Evolutionary conservation across 2,329 filamentous ascomycete genomes (phyloP), one percentile per base, ranked within the genome.

Genomic region (Ophiosphaerella korrae): DNA sequence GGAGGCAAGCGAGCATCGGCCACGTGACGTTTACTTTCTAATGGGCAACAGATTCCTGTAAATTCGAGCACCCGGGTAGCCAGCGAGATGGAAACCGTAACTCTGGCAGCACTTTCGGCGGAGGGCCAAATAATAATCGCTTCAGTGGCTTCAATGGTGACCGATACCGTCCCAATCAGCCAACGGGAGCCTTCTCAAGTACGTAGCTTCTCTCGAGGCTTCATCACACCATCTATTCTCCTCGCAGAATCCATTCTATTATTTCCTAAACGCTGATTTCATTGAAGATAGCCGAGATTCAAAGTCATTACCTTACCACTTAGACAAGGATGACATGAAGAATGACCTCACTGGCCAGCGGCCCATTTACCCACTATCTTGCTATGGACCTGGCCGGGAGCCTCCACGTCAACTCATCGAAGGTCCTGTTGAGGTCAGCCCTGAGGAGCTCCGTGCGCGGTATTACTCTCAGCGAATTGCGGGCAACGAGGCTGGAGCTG

Each of bases 371-470:
- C 87, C 94, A 4, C 82, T 97, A 21, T 96, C 92, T 1, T 83
- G 88, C 18, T 97, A 96, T 72, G 90, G 87, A 0, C 92, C 92
- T 0, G 88, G 88, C 3, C 82, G 79, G 63, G 84, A 92, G 62
- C 85, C 88, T 1, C 92, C 92, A 0, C 84, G 85, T 14, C 91
- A 96, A 73, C 80, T 97, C 1, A 92, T 96, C 64, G 91, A 91
- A 45, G 92, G 91, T 1, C 80, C 84, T 5, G 83, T 92, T 14
- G 93, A 97, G 72, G 88, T 92, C 71, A 96, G 91, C 66, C 88
- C 89, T 35, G 93, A 97, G 72, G 93, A 97, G 74, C 83, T 96
- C 70, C 84, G 92, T 42, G 70, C 92, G 24, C 76, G 79, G 18
- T 87, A 91, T 67, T 92, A 93, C 66, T 78, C 86, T 45, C 84